Evolutionary conservation across 2,329 filamentous ascomycete species (phyloP).

Genomic region (Ophiostoma piceae): DNA sequence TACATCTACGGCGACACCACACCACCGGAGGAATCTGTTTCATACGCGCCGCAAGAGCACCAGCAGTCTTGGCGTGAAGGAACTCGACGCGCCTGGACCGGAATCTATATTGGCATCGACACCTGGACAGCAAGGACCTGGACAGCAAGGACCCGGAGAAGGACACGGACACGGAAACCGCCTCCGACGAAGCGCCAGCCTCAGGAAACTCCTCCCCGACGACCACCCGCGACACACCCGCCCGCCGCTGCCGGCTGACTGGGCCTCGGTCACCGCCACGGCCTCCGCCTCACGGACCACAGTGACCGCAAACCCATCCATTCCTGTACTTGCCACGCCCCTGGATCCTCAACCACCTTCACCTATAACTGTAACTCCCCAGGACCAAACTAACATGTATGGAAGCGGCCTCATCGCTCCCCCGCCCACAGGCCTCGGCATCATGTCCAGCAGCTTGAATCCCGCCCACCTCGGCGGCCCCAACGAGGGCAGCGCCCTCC

Average conservation of each 20-base stretch:
- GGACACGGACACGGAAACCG: background rate
- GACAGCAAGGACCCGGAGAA: background rate
- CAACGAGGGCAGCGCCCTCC: conserved; percentile 44
- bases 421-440: conserved; percentile 15
- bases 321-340: conserved; percentile 10
- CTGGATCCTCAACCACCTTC: background rate
- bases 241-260: conserved; percentile 3
- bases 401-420: background rate
- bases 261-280: conserved; percentile 8
- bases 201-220: background rate
- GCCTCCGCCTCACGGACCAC: background rate
- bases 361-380: too few relatives aligned
- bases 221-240: background rate
- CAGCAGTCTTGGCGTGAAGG: background rate
- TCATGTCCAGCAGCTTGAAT: conserved; percentile 4
- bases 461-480: conserved; percentile 22
- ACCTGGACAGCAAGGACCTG: background rate
- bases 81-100: background rate
- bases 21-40: background rate
- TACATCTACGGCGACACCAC: background rate
- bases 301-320: background rate
- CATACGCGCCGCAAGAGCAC: conserved; percentile 9
- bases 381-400: conserved; percentile 7
- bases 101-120: background rate
- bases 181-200: background rate